Base-by-base conservation (phyloP, 176 grass and related monocot species). In the Phyllostachys edulis region DNA sequence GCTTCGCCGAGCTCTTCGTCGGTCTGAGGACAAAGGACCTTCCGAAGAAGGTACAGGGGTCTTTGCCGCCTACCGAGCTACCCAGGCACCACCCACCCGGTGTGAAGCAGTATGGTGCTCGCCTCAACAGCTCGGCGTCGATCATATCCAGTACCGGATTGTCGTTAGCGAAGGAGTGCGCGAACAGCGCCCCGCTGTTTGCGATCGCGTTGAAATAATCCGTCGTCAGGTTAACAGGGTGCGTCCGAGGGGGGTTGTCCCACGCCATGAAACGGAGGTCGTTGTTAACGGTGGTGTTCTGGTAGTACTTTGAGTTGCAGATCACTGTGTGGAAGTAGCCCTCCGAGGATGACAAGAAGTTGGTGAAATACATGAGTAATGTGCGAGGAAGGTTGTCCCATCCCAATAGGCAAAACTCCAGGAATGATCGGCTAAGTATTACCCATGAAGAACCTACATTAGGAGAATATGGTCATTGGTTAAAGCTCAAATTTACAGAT, bases 301-400 rank as follows among this genome's bases (percentile, higher is more conserved):
- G 96, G 63, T 93, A 95, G 80, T 98, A 89, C 64, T 93, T 90
- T 15, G 96, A 98, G 84, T 98, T 98, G 91, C 96, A 98, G 79
- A 98, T 89, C 49, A 98, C 96, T 1, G 96, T 98, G 77, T 98
- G 96, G 80, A 98, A 98, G 73, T 98, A 98, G 36, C 91, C 56
- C 69, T 98, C 96, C 8, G 96, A 93, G 67, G 96, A 90, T 69
- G 89, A 92, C 40, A 98, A 70, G 83, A 95, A 98, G 57, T 98
- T 98, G 78, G 91, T 87, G 34, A 93, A 98, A 85, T 98, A 98
- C 96, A 98, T 98, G 2, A 98, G 87, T 55, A 95, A 77, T 71
- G 88, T 94, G 59, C 96, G 89, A 80, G 96, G 96, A 79, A 98
- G 96, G 81, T 95, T 98, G 73, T 95, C 93, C 96, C 96, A 98